Evolutionary conservation across 768 basidiomycete genomes (phyloP).

Genomic region (Naganishia vishniacii): DNA sequence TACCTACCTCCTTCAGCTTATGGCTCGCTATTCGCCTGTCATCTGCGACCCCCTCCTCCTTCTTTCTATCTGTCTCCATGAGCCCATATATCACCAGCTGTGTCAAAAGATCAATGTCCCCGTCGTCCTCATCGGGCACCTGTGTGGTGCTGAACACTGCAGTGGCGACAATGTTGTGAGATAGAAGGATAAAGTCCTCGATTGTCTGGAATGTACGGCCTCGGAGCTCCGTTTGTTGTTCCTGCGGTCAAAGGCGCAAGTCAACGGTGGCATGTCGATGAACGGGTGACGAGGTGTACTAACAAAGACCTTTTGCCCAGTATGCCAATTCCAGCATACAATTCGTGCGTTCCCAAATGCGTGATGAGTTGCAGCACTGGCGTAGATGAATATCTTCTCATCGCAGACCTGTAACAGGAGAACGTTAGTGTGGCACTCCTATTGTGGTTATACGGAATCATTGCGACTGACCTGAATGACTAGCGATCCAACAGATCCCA

Average conservation of each 20-base stretch:
- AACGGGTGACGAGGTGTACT: too few relatives aligned
- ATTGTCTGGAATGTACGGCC: constrained; percentile 15
- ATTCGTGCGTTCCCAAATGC: constrained; percentile 13
- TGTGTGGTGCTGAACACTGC: constrained; percentile 11
- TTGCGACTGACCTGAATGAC: constrained; percentile 11
- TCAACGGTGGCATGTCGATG: too few relatives aligned
- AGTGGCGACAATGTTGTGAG: neutral
- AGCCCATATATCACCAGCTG: constrained; percentile 5
- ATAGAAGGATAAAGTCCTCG: constrained; percentile 24
- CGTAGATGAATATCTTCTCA: constrained; percentile 24
- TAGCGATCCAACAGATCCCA: constrained; percentile 7
- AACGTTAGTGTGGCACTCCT: neutral
- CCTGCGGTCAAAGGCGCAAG: neutral
- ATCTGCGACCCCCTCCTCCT: neutral
- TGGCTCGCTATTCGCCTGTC: neutral
- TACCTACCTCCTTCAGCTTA: constrained; percentile 2
- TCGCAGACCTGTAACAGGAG: constrained; percentile 24
- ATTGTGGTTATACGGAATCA: too few relatives aligned
- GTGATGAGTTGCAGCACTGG: neutral
- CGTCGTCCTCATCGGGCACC: neutral
- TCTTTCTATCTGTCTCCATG: neutral
- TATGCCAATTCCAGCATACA: constrained; percentile 28
- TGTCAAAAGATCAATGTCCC: constrained; percentile 4
- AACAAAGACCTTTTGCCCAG: constrained; percentile 26
- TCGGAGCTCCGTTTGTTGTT: neutral